phyloP scores from a whole-genome alignment of 176 grass and related monocot species.

The Poa pratensis region DNA sequence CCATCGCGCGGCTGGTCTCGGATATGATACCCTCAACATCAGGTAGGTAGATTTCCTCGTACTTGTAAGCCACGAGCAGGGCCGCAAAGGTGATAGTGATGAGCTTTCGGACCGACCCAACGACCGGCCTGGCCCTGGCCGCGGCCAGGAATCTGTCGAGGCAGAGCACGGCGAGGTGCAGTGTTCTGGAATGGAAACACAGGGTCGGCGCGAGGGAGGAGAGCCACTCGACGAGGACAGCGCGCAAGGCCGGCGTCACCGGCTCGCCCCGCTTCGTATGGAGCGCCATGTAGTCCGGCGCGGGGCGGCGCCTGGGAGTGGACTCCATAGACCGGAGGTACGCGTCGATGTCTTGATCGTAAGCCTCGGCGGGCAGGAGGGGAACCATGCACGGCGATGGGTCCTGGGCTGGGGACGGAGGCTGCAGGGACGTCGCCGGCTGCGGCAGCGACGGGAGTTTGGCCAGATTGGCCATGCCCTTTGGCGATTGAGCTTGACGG shows the following conservation, averaged over 20 bases:
- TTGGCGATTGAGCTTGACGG: not conserved
- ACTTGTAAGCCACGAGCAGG: not conserved
- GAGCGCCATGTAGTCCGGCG: constrained; percentile 3
- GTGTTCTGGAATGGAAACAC: not conserved
- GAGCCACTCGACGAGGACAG: not conserved
- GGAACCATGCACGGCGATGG: not conserved
- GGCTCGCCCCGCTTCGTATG: not conserved
- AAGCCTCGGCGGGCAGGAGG: not conserved
- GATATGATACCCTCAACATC: not conserved
- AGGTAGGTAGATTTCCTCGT: not conserved
- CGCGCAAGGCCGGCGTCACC: not conserved
- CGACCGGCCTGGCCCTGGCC: not conserved
- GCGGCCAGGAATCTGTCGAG: not conserved
- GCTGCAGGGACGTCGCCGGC: not conserved
- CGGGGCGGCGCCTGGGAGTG: not conserved
- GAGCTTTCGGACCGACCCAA: not conserved
- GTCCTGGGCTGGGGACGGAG: not conserved
- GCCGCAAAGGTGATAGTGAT: not conserved
- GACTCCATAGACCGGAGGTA: constrained; percentile 2
- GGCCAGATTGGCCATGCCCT: not conserved
- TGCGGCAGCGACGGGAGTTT: not conserved
- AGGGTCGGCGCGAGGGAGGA: not conserved
- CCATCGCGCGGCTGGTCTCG: not conserved
- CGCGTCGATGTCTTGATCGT: not conserved
- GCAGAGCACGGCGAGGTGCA: constrained; percentile 12